Evolutionary conservation across 2,329 filamentous ascomycete species (phyloP).

Genomic region (Alternaria solani): DNA sequence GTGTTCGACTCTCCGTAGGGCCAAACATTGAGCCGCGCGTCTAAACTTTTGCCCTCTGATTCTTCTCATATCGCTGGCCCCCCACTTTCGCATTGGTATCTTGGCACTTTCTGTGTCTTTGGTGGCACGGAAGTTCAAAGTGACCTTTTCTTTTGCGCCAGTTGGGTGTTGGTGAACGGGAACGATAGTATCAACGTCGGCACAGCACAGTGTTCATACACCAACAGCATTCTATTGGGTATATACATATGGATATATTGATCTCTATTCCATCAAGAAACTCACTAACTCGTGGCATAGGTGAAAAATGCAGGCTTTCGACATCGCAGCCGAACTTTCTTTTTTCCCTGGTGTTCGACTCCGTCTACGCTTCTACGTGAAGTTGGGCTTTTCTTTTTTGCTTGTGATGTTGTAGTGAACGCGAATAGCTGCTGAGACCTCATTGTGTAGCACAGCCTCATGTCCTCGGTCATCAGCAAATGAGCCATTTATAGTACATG

Average conservation of each 20-base stretch:
- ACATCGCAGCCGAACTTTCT: slow-evolving; percentile 1
- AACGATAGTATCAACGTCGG: background rate
- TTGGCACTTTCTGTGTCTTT: too few relatives aligned
- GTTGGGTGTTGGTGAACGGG: background rate
- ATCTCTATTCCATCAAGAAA: background rate
- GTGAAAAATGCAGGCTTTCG: slow-evolving; percentile 2
- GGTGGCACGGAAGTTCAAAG: background rate
- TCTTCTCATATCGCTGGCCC: too few relatives aligned
- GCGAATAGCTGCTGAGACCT: background rate
- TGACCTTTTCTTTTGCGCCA: background rate
- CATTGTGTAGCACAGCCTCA: background rate
- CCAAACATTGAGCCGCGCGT: background rate
- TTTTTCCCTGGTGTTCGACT: slow-evolving; percentile 1
- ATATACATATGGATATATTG: background rate
- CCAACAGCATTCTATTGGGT: background rate
- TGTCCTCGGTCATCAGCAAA: background rate
- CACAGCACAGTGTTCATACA: background rate
- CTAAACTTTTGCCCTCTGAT: background rate
- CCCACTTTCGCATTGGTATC: background rate
- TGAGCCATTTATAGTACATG: background rate
- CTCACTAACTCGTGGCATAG: background rate
- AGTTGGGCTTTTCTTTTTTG: background rate
- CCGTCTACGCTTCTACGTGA: too few relatives aligned
- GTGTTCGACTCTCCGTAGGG: background rate
- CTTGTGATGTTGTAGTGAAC: too few relatives aligned